Evolutionary conservation across 352 stramenopile genomes (phyloP), one percentile per base, ranked within the genome.

Genomic region (Pilasporangium apinafurcum): DNA sequence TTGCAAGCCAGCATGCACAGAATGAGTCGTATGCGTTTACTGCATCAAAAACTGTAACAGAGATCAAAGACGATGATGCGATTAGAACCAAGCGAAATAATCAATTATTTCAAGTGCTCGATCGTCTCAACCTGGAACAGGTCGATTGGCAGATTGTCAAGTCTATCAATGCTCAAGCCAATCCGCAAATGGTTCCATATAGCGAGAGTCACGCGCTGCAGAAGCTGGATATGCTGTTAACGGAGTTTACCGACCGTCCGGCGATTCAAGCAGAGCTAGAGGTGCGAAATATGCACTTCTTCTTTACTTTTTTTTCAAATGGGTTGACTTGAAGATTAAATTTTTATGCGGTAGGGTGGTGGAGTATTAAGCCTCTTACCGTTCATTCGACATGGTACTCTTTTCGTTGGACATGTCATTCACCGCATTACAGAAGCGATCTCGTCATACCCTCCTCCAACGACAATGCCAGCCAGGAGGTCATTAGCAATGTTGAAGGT

Each of bases 311-410:
- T 50, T n/a, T 27, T 27, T 12, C n/a, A 8, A 16, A 21, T 45
- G 8, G 24, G 22, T 22, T n/a, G 12, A 33, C n/a, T 50, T 26
- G 37, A 18, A 22, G 17, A 20, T 14, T 8, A 24, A 12, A 16
- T 30, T 8, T 12, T 31, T 22, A 12, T 17, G 30, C 2, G 20
- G 1, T 26, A 71, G 32, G 77, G 77, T 20, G 65, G 68, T 26
- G 77, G 77, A 21, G 60, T 90, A 4, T 28, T 86, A 46, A 87
- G 74, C 56, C 27, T 90, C n/a, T 37, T 87, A n/a, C 77, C 77
- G 28, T 86, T 79, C 53, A 71, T 90, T 55, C 77, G 77, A 0
- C 77, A 90, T 16, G 74, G 77, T 0, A 65, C 71, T 21, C 41
- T 90, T 0, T 90, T 76, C 39, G 59, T 60, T 37, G 70, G 72